These are phyloP conservation scores for Agastache rugosa DNA, from an alignment of 257 asterid species.

Conservation along the genomic window DNA sequence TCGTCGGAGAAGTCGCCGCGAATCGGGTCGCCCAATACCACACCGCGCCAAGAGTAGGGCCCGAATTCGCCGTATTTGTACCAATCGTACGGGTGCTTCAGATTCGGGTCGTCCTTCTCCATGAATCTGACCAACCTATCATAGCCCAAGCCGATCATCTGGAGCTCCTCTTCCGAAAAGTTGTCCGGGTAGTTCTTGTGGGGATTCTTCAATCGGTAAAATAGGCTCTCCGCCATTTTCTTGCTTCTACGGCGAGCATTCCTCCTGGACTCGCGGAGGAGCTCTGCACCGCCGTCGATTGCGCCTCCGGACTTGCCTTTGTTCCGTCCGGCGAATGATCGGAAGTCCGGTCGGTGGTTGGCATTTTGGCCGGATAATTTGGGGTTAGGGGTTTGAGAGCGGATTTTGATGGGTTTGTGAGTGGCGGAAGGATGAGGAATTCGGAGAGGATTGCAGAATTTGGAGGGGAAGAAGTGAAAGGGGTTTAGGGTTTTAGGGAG, in stretches of 20 bases:
- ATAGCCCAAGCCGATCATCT: conserved; percentile 95
- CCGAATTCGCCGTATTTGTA: conserved; percentile 94
- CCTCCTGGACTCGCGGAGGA: conserved; percentile 70
- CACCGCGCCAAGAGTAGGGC: conserved; percentile 97
- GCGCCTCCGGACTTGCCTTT: conserved; percentile 67
- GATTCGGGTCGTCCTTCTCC: conserved; percentile 91
- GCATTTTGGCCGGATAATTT: conserved; percentile 39
- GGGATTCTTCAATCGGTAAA: conserved; percentile 84
- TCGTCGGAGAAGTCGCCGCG: conserved; percentile 80
- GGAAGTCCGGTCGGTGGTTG: conserved; percentile 52
- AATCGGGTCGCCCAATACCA: conserved; percentile 89
- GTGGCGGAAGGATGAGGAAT: conserved; percentile 26
- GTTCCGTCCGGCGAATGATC: conserved; percentile 83
- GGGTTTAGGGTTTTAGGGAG: conserved; percentile 64
- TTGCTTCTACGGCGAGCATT: conserved; percentile 74
- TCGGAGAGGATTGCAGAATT: conserved; percentile 51
- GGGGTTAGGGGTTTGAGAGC: conserved; percentile 31
- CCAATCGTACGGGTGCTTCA: conserved; percentile 96
- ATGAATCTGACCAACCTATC: conserved; percentile 92
- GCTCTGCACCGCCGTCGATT: conserved; percentile 77
- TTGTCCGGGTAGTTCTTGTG: conserved; percentile 81
- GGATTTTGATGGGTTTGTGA: conserved; percentile 40
- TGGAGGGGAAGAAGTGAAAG: conserved; percentile 32
- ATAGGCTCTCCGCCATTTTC: conserved; percentile 74
- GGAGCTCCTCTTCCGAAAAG: conserved; percentile 82